These are phyloP conservation scores for Daldinia bambusicola DNA, from an alignment of 495 filamentous ascomycete species.

Conservation along the genomic window DNA sequence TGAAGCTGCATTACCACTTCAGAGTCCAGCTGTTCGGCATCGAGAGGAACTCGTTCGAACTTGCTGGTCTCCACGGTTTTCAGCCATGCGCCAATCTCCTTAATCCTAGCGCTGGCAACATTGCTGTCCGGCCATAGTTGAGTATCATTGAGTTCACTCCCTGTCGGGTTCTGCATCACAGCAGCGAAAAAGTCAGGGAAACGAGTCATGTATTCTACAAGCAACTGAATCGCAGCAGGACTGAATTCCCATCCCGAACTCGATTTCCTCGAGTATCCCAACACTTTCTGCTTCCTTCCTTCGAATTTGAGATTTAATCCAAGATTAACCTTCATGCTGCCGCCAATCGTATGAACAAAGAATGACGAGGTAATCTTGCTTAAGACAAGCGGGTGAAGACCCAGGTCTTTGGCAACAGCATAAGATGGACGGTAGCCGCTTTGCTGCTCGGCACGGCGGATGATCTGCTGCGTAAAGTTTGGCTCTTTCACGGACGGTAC, in stretches of 20 bases:
- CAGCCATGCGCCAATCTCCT: slow-evolving; percentile 91
- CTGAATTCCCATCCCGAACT: slow-evolving; percentile 95
- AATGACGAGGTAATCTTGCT: slow-evolving; percentile 97
- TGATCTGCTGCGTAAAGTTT: slow-evolving; percentile 82
- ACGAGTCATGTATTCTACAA: slow-evolving; percentile 87
- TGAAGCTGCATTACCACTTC: slow-evolving; percentile 87
- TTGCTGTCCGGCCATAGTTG: slow-evolving; percentile 84
- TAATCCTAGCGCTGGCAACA: slow-evolving; percentile 71
- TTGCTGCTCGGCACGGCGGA: slow-evolving; percentile 68
- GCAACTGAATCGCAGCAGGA: slow-evolving; percentile 78
- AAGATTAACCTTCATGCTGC: slow-evolving; percentile 77
- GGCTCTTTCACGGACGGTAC: slow-evolving; percentile 73
- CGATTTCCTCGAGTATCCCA: slow-evolving; percentile 90
- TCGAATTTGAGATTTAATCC: slow-evolving; percentile 98
- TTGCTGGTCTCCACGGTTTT: slow-evolving; percentile 88
- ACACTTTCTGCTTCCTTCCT: slow-evolving; percentile 90
- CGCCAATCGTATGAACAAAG: slow-evolving; percentile 79
- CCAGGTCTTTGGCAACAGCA: slow-evolving; percentile 81
- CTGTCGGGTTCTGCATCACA: slow-evolving; percentile 72
- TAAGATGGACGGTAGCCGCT: slow-evolving; percentile 87
- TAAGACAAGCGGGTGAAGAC: slow-evolving; percentile 84
- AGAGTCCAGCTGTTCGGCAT: slow-evolving; percentile 95
- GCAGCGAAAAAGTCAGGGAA: slow-evolving; percentile 96
- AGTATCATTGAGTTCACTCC: slow-evolving; percentile 66
- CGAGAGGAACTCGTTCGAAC: slow-evolving; percentile 92